Evolutionary conservation across 805 yeast genomes (phyloP), one percentile per base, ranked within the genome.

Genomic region (Candida stauntonica): DNA sequence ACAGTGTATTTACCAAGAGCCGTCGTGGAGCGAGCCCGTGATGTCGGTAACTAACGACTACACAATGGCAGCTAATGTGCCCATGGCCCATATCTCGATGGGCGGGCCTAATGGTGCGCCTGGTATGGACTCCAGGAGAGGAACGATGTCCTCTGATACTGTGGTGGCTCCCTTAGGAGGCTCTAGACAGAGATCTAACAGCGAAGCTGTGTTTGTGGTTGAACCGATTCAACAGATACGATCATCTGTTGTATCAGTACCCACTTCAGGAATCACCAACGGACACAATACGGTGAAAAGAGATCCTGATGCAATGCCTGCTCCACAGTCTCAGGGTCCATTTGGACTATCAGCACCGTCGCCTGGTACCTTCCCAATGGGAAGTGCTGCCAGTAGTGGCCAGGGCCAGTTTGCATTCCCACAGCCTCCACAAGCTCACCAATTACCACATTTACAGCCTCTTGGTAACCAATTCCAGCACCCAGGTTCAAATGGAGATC

Each of bases 1-100:
- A 42, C 53, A 67, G 14, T 75, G 80, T 39, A 67, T 66, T 21
- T 75, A 75, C 46, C 64, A 73, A 51, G 79, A 73, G 45, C 81
- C 79, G 26, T 64, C 70, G 17, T 75, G 81, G 81, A 75, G 67
- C 54, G 53, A 81, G 42, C 71, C 63, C 17, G 48, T 62, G 11
- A 35, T 17, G 7, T 17, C 39, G 5, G 17, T 44, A 2, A 33
- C 39, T 8, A 24, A 35, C 1, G 43, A 53, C 31, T 55, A 53
- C 26, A 37, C 38, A 19, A 26, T 26, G 14, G 58, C 60, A 4
- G 57, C 60, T 7, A 33, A 34, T 3, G 45, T 48, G 3, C 60
- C 60, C 0, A 36, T 54, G 47, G 58, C 56, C 4, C 51, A 47
- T 29, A 52, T 54, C 26, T 39, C 33, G 12, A n/a, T n/a, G n/a